Evolutionary conservation across 768 basidiomycete genomes (phyloP).

Genomic region (Russula compacta): DNA sequence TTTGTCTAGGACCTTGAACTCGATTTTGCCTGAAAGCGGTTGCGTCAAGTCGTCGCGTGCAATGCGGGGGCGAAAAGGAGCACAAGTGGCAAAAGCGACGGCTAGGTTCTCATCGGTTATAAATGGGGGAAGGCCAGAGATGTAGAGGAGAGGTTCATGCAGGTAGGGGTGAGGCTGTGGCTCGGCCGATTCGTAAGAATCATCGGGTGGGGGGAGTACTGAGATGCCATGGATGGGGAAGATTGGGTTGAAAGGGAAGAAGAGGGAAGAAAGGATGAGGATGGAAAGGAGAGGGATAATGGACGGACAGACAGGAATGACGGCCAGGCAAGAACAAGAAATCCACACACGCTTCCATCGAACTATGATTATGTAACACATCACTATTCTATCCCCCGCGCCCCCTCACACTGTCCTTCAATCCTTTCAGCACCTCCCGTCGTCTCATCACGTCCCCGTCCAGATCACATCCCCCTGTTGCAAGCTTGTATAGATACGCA

Average conservation of each 20-base stretch:
- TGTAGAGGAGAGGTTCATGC: slow-evolving; percentile 73
- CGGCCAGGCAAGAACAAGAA: not conserved
- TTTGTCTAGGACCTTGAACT: slow-evolving; percentile 76
- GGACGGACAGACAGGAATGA: not conserved
- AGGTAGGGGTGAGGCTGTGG: slow-evolving; percentile 68
- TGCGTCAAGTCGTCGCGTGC: slow-evolving; percentile 45
- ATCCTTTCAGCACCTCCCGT: slow-evolving; percentile 42
- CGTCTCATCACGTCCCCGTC: slow-evolving; percentile 46
- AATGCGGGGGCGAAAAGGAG: slow-evolving; percentile 76
- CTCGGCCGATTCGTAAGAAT: slow-evolving; percentile 13
- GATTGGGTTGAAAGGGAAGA: not conserved
- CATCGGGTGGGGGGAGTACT: slow-evolving; percentile 16
- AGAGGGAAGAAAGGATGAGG: not conserved
- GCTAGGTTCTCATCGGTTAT: slow-evolving; percentile 74
- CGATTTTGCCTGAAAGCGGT: slow-evolving; percentile 62
- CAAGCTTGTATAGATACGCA: slow-evolving; percentile 61
- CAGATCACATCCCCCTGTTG: slow-evolving; percentile 41
- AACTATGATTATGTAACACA: slow-evolving; percentile 19
- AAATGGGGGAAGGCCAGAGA: slow-evolving; percentile 66
- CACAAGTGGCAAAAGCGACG: slow-evolving; percentile 60
- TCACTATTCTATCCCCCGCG: not conserved
- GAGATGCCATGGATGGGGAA: slow-evolving; percentile 7
- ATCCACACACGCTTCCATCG: slow-evolving; percentile 6
- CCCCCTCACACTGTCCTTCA: slow-evolving; percentile 31
- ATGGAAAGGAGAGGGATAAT: not conserved